Conservation (phyloP, 75 land plant genomes). For the Sequoia sempervirens region DNA sequence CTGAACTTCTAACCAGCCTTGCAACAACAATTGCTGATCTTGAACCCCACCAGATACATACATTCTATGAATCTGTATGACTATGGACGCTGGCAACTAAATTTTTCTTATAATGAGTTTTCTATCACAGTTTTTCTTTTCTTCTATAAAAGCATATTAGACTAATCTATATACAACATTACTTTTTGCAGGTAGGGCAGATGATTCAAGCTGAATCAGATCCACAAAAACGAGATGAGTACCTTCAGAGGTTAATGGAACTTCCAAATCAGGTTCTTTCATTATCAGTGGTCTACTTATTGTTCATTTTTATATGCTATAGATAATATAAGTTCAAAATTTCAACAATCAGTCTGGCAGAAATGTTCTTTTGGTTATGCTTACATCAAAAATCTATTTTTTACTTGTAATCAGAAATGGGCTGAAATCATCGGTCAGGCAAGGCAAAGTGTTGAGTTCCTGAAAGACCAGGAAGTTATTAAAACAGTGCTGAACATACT, state of each 20-base stretch:
- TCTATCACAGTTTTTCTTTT: neutral
- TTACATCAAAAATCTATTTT: neutral
- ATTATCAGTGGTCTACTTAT: neutral
- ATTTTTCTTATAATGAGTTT: conserved; percentile 4
- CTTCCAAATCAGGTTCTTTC: conserved; percentile 87
- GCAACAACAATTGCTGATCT: conserved; percentile 85
- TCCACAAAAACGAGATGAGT: conserved; percentile 91
- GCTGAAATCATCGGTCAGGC: conserved; percentile 95
- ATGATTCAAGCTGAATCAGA: conserved; percentile 99
- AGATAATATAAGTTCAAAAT: conserved; percentile 2
- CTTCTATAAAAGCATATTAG: neutral
- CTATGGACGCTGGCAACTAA: conserved; percentile 1
- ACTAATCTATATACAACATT: neutral
- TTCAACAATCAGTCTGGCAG: neutral
- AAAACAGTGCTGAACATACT: conserved; percentile 85
- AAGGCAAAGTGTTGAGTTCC: conserved; percentile 75
- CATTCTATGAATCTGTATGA: conserved; percentile 95
- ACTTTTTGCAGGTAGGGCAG: conserved; percentile 65
- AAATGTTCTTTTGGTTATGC: neutral
- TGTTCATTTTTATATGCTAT: neutral
- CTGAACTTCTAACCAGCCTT: conserved; percentile 79
- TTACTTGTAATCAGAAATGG: conserved; percentile 75
- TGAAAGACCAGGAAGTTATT: conserved; percentile 88
- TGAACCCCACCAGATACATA: conserved; percentile 95
- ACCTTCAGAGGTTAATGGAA: conserved; percentile 88